A percentile compares a stretch with the other conserved stretches of the same genome.
phyloP scores from a whole-genome alignment of 306 rosid species.

The Sophora flavescens region DNA sequence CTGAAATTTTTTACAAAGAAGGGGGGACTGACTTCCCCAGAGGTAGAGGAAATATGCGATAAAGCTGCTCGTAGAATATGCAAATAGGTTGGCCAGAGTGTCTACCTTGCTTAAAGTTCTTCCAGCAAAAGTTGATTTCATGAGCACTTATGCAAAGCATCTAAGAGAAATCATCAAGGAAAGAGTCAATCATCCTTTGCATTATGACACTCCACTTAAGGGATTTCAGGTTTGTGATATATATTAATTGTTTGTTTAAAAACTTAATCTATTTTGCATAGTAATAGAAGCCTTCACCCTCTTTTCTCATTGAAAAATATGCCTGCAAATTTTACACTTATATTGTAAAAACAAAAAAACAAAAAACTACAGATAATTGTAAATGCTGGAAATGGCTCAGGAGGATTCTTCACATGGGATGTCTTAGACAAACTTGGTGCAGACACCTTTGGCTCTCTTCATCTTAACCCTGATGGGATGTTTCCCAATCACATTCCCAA shows the following conservation, averaged over 20 bases:
- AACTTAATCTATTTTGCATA: background rate
- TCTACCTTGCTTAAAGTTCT: conserved; percentile 60
- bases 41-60: conserved; percentile 83
- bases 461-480: conserved; percentile 92
- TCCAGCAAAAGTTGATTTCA: conserved; percentile 77
- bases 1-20: conserved; percentile 84
- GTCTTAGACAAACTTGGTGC: conserved; percentile 94
- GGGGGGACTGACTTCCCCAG: conserved; percentile 78
- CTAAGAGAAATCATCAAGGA: conserved; percentile 79
- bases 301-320: background rate
- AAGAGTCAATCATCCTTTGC: conserved; percentile 78
- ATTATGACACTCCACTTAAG: conserved; percentile 81
- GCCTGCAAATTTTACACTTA: background rate
- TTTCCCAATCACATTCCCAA: conserved; percentile 95
- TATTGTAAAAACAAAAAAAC: background rate
- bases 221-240: conserved; percentile 78
- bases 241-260: background rate
- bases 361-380: conserved; percentile 74
- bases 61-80: conserved; percentile 81
- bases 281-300: conserved; percentile 1
- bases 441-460: conserved; percentile 89
- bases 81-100: conserved; percentile 70
- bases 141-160: conserved; percentile 76
- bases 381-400: conserved; percentile 94
- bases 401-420: conserved; percentile 92